Base-by-base conservation (phyloP, 345 rosid genomes). In the Moricandia moricandioides region DNA sequence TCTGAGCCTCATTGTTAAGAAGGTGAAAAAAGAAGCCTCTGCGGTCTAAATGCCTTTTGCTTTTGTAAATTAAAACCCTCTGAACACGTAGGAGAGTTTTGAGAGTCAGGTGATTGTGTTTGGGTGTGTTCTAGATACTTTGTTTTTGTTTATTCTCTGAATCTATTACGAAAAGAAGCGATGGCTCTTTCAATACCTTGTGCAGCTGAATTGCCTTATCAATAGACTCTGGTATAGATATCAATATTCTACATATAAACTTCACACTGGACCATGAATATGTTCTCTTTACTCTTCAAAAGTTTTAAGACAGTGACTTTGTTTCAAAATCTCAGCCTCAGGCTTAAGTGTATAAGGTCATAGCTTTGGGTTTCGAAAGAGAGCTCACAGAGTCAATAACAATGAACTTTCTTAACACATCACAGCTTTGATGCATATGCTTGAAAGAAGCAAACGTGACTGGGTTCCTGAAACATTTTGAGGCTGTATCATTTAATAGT, bases 111-210 rank as follows among this genome's bases (percentile, higher is more conserved):
- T 52, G 60, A 55, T 34, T 24, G 71, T 55, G 71, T 70, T 45
- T 64, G 80, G 43, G 71, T 67, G 69, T 69, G 80, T 64, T 65
- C 67, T 14, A 33, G 17, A 57, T 70, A 64, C 75, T 70, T 59
- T 58, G 10, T 58, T 29, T 29, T 30, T 77, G 24, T 64, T 7
- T 54, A 0, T 40, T 31, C 68, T 49, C 55, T 26, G 33, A 68
- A 39, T 18, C n/a, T 69, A 39, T 69, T 18, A 39, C 70, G 62
- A 68, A 30, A 14, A 21, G 74, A 69, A 76, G 75, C 18, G 35
- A 62, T 18, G 56, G 59, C 6, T 40, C 39, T 29, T 63, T 54
- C 9, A 8, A 11, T 47, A 37, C 62, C 67, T 34, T 45, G 72
- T 67, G 79, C 73, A 47, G 39, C 67, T 55, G 5, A 29, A 56